These are phyloP conservation scores for Flaveria bidentis DNA, from an alignment of 129 eudicot species.

Conservation along the genomic window DNA sequence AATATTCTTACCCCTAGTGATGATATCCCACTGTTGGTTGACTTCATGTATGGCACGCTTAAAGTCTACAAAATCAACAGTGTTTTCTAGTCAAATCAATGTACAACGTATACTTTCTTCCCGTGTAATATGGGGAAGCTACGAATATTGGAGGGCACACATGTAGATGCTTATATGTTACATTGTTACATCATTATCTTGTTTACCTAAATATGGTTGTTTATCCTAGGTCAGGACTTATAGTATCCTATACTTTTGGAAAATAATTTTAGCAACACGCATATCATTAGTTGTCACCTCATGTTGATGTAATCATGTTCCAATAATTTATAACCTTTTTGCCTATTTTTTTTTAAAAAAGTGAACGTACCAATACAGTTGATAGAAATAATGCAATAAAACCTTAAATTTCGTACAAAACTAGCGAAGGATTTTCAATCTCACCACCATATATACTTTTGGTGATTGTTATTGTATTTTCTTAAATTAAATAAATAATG, in stretches of 20 bases:
- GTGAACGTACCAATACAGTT: too few species aligned
- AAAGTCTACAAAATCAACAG: slow-evolving; percentile 54
- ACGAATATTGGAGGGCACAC: slow-evolving; percentile 15
- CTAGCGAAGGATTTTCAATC: not conserved
- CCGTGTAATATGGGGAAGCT: slow-evolving; percentile 21
- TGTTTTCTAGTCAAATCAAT: slow-evolving; percentile 25
- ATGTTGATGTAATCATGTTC: slow-evolving; percentile 2
- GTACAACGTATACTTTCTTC: slow-evolving; percentile 6
- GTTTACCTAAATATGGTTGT: slow-evolving; percentile 32
- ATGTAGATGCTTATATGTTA: slow-evolving; percentile 17
- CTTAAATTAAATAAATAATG: not conserved
- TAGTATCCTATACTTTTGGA: slow-evolving; percentile 21
- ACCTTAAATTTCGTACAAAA: not conserved
- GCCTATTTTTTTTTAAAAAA: too few species aligned
- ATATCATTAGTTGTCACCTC: not conserved
- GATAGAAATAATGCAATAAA: too few species aligned
- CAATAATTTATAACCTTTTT: not conserved
- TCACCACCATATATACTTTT: not conserved
- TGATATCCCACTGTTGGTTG: slow-evolving; percentile 47
- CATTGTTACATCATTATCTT: slow-evolving; percentile 22
- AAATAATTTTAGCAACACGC: slow-evolving; percentile 23
- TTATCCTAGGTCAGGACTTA: slow-evolving; percentile 17
- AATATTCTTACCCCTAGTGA: slow-evolving; percentile 53
- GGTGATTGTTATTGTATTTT: not conserved
- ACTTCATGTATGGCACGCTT: slow-evolving; percentile 92